Conservation (phyloP, 352 stramenopile genomes). For the Phytophthora melonis region DNA sequence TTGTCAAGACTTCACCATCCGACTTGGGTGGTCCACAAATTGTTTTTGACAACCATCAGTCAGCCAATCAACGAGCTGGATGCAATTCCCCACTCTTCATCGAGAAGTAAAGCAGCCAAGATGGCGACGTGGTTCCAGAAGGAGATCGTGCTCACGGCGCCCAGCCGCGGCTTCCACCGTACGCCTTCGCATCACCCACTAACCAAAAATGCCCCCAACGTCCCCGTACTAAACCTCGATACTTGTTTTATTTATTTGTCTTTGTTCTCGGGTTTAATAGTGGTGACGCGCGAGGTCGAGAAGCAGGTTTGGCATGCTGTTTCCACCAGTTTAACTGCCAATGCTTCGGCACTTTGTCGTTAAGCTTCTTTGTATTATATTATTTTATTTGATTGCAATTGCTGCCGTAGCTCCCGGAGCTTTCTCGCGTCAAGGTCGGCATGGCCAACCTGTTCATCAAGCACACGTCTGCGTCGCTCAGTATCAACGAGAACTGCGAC, state of each 20-base stretch:
- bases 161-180: conserved; percentile 87
- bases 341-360: neutral
- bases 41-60: conserved; percentile 5
- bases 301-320: conserved; percentile 62
- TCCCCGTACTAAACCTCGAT: neutral
- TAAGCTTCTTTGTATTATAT: too few relatives aligned
- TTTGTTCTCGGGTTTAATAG: conserved; percentile 37
- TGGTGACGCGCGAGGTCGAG: conserved; percentile 85
- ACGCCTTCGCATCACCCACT: conserved; percentile 6
- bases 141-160: conserved; percentile 85
- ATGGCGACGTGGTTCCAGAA: conserved; percentile 89
- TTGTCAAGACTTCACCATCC: too few relatives aligned
- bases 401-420: conserved; percentile 54
- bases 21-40: conserved; percentile 1
- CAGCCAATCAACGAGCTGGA: neutral
- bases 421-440: conserved; percentile 90
- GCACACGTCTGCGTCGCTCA: conserved; percentile 96
- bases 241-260: neutral
- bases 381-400: neutral
- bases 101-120: neutral
- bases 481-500: conserved; percentile 97
- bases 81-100: neutral
- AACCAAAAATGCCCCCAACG: neutral
- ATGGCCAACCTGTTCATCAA: conserved; percentile 97
- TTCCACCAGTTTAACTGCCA: neutral